These are phyloP conservation scores for Acacia crassicarpa DNA, from an alignment of 306 rosid genomes.

Conservation along the genomic window DNA sequence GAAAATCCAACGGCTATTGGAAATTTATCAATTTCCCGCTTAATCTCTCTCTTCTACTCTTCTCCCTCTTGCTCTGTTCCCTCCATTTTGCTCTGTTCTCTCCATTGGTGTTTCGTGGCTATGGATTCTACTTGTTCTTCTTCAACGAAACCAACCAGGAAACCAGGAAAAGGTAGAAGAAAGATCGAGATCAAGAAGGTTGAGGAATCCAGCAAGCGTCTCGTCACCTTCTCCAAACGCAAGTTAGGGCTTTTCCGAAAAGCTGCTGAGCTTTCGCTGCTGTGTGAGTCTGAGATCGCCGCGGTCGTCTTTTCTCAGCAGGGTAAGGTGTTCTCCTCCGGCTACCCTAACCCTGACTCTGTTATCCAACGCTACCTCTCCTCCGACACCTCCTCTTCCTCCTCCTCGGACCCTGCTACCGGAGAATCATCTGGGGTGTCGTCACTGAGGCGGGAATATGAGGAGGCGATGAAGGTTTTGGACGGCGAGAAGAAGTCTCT, in stretches of 20 bases:
- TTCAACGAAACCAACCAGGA: background rate
- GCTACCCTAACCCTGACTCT: conserved; percentile 31
- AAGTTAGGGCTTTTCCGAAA: conserved; percentile 62
- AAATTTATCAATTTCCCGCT: background rate
- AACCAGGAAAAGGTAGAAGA: conserved; percentile 25
- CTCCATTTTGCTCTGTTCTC: background rate
- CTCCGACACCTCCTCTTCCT: background rate
- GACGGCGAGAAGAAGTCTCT: background rate
- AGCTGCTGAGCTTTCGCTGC: conserved; percentile 58
- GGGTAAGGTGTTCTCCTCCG: conserved; percentile 50
- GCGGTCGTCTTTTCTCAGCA: conserved; percentile 50
- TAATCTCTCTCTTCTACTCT: background rate
- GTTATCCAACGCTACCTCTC: conserved; percentile 11
- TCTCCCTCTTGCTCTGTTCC: background rate
- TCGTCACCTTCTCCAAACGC: conserved; percentile 62
- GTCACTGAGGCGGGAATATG: background rate
- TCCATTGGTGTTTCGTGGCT: too few species aligned
- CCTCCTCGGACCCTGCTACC: background rate
- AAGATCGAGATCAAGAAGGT: conserved; percentile 47
- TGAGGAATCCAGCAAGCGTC: conserved; percentile 10
- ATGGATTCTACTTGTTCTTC: background rate
- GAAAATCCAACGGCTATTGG: too few species aligned
- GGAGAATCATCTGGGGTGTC: background rate
- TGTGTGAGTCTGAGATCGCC: conserved; percentile 44
- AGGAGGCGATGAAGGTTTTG: background rate